Conservation (phyloP, 2,329 filamentous ascomycete species). For the Triangularia setosa region DNA sequence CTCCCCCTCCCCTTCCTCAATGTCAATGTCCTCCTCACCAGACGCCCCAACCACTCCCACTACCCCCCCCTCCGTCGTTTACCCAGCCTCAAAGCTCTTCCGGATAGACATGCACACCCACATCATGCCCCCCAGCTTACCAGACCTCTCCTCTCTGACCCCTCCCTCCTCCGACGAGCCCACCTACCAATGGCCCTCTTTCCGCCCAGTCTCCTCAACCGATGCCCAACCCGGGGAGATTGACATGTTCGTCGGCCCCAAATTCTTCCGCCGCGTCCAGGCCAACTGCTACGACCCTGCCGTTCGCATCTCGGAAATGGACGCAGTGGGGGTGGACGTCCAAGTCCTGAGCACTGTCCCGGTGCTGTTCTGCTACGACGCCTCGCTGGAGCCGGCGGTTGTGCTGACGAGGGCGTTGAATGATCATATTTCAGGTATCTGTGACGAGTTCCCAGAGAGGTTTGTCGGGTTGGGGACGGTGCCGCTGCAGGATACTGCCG, state of each 20-base stretch:
- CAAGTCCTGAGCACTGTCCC: conserved; percentile 36
- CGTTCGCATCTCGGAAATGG: conserved; percentile 32
- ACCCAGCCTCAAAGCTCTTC: conserved; percentile 24
- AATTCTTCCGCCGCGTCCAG: conserved; percentile 34
- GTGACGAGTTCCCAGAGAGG: conserved; percentile 24
- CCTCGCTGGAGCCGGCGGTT: conserved; percentile 27
- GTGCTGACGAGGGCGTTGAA: conserved; percentile 32
- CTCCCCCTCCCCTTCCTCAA: not conserved
- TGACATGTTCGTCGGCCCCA: conserved; percentile 34
- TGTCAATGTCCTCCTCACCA: conserved; percentile 12
- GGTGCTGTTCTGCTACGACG: conserved; percentile 37
- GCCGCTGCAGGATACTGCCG: conserved; percentile 31
- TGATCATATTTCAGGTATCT: conserved; percentile 31
- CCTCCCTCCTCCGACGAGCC: conserved; percentile 38
- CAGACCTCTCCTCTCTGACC: conserved; percentile 42
- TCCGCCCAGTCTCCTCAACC: conserved; percentile 22
- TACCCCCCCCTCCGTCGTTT: not conserved
- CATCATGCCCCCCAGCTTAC: conserved; percentile 36
- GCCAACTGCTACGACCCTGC: conserved; percentile 32
- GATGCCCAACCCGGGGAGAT: conserved; percentile 19
- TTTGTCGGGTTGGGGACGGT: conserved; percentile 35
- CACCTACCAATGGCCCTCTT: conserved; percentile 31
- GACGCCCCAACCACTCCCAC: not conserved
- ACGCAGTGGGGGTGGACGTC: conserved; percentile 33
- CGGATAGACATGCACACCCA: conserved; percentile 37